A percentile compares a stretch with the other conserved stretches of the same genome.
Conservation (phyloP, 768 basidiomycete genomes). For the Boletellus sp. region DNA sequence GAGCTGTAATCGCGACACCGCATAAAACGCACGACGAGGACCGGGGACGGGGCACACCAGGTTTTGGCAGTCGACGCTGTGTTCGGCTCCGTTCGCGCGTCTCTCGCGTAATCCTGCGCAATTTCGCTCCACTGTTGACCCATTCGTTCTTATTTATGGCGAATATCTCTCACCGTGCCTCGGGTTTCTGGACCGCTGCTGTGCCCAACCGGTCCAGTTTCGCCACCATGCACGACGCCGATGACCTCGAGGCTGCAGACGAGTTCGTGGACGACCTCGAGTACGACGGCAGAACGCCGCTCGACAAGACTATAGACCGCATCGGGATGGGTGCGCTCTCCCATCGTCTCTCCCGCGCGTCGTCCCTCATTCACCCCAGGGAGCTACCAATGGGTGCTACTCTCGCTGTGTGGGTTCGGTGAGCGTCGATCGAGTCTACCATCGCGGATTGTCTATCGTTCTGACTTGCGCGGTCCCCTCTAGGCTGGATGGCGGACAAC, state of each 20-base stretch:
- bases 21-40: too few relatives aligned
- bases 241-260: constrained; percentile 26
- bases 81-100: too few relatives aligned
- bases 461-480: background rate
- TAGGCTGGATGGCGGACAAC: constrained; percentile 94
- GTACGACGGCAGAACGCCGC: constrained; percentile 49
- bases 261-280: constrained; percentile 20
- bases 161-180: constrained; percentile 34
- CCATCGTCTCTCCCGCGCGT: background rate
- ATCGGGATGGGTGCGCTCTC: constrained; percentile 74
- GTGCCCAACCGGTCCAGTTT: constrained; percentile 32
- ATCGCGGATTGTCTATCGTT: background rate
- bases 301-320: constrained; percentile 85
- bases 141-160: too few relatives aligned
- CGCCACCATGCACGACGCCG: constrained; percentile 37
- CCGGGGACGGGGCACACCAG: too few relatives aligned
- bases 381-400: constrained; percentile 76
- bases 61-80: too few relatives aligned
- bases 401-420: constrained; percentile 89
- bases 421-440: constrained; percentile 37
- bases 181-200: constrained; percentile 45
- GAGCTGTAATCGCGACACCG: too few relatives aligned
- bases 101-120: too few relatives aligned
- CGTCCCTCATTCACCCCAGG: constrained; percentile 31
- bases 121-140: too few relatives aligned